Evolutionary conservation across 2,329 filamentous ascomycete genomes (phyloP).

Genomic region (Orbilia ellipsospora): DNA sequence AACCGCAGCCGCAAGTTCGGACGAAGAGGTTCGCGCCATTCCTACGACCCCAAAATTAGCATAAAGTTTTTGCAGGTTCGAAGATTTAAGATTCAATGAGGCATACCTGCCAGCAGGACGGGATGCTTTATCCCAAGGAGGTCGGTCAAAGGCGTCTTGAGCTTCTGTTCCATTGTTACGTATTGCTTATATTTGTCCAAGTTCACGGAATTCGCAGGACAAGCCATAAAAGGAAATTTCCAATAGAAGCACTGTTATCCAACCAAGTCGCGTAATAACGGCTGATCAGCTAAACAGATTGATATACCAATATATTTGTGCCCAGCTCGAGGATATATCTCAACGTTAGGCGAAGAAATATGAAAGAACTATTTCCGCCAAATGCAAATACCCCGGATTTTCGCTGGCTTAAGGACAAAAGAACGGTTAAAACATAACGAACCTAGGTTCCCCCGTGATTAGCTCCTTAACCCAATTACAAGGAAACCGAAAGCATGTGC

Average conservation of each 20-base stretch:
- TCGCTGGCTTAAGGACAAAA: slow-evolving; percentile 21
- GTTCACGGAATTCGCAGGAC: slow-evolving; percentile 15
- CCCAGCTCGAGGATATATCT: background rate
- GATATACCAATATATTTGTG: too few species aligned
- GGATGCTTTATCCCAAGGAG: slow-evolving; percentile 88
- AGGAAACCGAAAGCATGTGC: slow-evolving; percentile 29
- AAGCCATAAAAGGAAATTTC: slow-evolving; percentile 8
- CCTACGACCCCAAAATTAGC: slow-evolving; percentile 2
- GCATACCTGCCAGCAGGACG: slow-evolving; percentile 82
- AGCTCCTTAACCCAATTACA: background rate
- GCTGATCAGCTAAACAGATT: background rate
- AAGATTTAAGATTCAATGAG: background rate
- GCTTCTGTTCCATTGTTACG: slow-evolving; percentile 60
- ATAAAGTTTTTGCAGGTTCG: background rate
- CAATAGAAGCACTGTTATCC: background rate
- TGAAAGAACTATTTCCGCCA: background rate
- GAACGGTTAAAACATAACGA: slow-evolving; percentile 5
- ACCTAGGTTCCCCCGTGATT: slow-evolving; percentile 34
- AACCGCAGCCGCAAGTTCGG: slow-evolving; percentile 82
- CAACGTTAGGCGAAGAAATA: background rate
- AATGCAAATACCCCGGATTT: slow-evolving; percentile 29
- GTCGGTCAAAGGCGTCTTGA: slow-evolving; percentile 80
- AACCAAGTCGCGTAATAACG: background rate
- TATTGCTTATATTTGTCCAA: slow-evolving; percentile 10
- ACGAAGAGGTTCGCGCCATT: slow-evolving; percentile 88